Evolutionary conservation across 2,329 filamentous ascomycete genomes (phyloP), one percentile per base, ranked within the genome.

Genomic region (Fusarium sp.): DNA sequence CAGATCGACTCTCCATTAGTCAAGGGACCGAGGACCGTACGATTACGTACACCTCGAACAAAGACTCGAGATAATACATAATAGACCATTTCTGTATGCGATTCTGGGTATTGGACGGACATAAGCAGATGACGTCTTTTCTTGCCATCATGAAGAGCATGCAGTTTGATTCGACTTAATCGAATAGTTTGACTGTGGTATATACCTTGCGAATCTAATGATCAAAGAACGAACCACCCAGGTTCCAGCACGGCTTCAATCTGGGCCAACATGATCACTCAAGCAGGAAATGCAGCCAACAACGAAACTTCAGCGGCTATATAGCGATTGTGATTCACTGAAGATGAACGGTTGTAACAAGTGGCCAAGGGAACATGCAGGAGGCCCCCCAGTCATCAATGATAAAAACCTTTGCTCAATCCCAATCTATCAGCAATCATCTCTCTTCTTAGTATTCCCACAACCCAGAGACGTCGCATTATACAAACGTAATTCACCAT

Each of bases 361-460:
- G 3, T 55, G 20, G 19, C 3, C 1, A 7, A 14, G 5, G 5
- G n/a, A 9, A n/a, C 2, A 62, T 48, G 59, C 41, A 19, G 59
- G 59, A 62, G 59, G 59, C 59, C 58, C 1, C 13, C 6, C 56
- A 7, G 7, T 20, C 4, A 53, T 24, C 30, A 50, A 40, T 30
- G 7, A 62, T 14, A 44, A 48, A 62, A 33, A 17, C 8, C 2
- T n/a, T 46, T 15, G 15, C 11, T 9, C 5, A 19, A 32, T n/a
- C n/a, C 10, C 4, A 19, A n/a, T 26, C 2, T 7, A 6, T 10
- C 20, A 33, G 17, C 19, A 32, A 13, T 22, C 14, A 22, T 24
- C 14, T 14, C 19, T 19, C 2, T 7, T 15, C 10, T 28, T 56
- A 17, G 11, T 9, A 7, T 2, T 4, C 17, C n/a, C 17, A 19